phyloP scores from a whole-genome alignment of 2,329 filamentous ascomycete genomes.

The Aspergillus amoenus region DNA sequence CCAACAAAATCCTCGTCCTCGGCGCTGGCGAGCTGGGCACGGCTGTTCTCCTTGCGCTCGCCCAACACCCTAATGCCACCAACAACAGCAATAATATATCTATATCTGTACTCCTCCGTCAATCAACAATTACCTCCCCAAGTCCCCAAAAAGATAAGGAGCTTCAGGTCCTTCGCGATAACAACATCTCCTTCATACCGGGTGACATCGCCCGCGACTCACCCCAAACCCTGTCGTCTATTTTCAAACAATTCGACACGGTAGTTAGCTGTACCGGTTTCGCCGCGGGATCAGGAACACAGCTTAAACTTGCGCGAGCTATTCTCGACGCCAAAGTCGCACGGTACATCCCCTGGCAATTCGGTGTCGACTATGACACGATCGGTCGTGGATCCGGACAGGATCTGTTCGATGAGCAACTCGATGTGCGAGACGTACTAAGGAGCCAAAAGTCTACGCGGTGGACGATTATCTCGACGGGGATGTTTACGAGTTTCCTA shows the following conservation, averaged over 20 bases:
- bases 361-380: slow-evolving; percentile 68
- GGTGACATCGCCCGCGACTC: slow-evolving; percentile 46
- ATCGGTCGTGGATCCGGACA: slow-evolving; percentile 61
- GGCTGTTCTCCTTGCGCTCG: slow-evolving; percentile 55
- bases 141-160: slow-evolving; percentile 1
- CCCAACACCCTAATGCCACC: slow-evolving; percentile 43
- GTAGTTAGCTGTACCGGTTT: slow-evolving; percentile 65
- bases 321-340: slow-evolving; percentile 51
- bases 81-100: slow-evolving; percentile 14
- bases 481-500: slow-evolving; percentile 69
- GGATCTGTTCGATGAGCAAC: slow-evolving; percentile 67
- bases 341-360: slow-evolving; percentile 70
- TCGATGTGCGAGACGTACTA: slow-evolving; percentile 57
- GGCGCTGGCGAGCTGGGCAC: slow-evolving; percentile 67
- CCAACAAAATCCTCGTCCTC: slow-evolving; percentile 54
- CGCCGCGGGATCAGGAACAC: slow-evolving; percentile 53
- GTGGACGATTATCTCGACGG: slow-evolving; percentile 68
- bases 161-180: neutral
- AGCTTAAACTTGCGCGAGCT: slow-evolving; percentile 59
- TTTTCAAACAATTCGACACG: slow-evolving; percentile 40
- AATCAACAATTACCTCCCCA: slow-evolving; percentile 42
- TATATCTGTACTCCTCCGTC: slow-evolving; percentile 57
- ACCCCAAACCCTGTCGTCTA: slow-evolving; percentile 33
- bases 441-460: slow-evolving; percentile 48
- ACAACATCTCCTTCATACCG: slow-evolving; percentile 40